phyloP scores from a whole-genome alignment of 495 filamentous ascomycete genomes.

The Aspergillus haitiensis region DNA sequence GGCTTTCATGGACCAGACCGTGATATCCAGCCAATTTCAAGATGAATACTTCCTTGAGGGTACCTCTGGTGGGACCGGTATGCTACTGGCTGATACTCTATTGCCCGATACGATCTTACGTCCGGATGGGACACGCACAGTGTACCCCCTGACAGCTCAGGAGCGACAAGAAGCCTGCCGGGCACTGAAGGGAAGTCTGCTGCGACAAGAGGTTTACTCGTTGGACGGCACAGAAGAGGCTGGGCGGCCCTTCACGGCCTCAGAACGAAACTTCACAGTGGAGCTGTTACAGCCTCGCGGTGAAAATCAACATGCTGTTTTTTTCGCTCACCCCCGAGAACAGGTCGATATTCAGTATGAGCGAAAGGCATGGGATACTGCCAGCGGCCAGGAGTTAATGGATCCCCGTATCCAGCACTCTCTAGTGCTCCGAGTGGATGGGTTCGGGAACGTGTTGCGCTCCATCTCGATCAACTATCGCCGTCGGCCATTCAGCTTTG shows the following conservation, averaged over 20 bases:
- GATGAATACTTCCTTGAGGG: background rate
- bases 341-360: background rate
- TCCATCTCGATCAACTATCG: too few species aligned
- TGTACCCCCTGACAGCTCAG: background rate
- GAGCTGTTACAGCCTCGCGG: background rate
- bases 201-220: background rate
- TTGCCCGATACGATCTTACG: too few species aligned
- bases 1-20: background rate
- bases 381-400: too few species aligned
- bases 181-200: background rate
- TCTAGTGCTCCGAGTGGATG: background rate
- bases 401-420: background rate
- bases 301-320: background rate
- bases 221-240: background rate
- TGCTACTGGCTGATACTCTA: too few species aligned
- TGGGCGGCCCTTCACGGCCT: background rate
- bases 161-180: background rate
- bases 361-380: background rate
- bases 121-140: too few species aligned
- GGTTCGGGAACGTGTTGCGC: background rate
- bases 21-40: background rate
- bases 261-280: background rate
- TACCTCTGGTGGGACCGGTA: too few species aligned
- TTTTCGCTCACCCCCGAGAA: background rate
- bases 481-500: background rate